These are phyloP conservation scores for Yamadazyma triangularis DNA, from an alignment of 1,139 yeast species.

Conservation along the genomic window DNA sequence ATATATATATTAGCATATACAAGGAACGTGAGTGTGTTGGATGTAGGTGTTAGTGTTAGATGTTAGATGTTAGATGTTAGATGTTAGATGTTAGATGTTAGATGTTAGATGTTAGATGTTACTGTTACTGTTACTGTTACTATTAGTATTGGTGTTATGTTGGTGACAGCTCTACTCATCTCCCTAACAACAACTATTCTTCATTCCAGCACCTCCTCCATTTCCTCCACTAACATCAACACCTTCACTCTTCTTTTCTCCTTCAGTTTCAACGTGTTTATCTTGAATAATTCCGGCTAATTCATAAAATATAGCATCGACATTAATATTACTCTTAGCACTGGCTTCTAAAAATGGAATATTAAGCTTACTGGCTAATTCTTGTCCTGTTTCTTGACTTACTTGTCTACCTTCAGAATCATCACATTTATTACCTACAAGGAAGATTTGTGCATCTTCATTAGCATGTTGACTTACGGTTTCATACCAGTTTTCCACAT, in stretches of 20 bases:
- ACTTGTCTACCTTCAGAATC: conserved; percentile 76
- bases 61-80: no score
- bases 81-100: no score
- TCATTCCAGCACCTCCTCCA: conserved; percentile 13
- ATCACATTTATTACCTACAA: conserved; percentile 95
- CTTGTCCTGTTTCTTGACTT: conserved; percentile 83
- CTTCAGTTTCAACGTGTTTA: conserved; percentile 47
- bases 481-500: conserved; percentile 84
- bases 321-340: conserved; percentile 91
- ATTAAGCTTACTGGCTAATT: conserved; percentile 80
- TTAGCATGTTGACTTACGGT: conserved; percentile 96
- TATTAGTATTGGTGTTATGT: no score
- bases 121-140: no score
- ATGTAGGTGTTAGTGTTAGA: no score
- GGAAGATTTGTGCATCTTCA: conserved; percentile 88
- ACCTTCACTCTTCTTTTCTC: conserved; percentile 25
- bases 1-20: background rate
- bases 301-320: conserved; percentile 85
- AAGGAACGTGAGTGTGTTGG: no score
- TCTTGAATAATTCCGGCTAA: conserved; percentile 85
- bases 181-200: conserved; percentile 39
- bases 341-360: conserved; percentile 93
- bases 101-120: no score
- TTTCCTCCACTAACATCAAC: conserved; percentile 42
- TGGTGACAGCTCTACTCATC: no score